These are phyloP conservation scores for Rachicladosporium sp. DNA, from an alignment of 2,329 filamentous ascomycete genomes.

Conservation along the genomic window DNA sequence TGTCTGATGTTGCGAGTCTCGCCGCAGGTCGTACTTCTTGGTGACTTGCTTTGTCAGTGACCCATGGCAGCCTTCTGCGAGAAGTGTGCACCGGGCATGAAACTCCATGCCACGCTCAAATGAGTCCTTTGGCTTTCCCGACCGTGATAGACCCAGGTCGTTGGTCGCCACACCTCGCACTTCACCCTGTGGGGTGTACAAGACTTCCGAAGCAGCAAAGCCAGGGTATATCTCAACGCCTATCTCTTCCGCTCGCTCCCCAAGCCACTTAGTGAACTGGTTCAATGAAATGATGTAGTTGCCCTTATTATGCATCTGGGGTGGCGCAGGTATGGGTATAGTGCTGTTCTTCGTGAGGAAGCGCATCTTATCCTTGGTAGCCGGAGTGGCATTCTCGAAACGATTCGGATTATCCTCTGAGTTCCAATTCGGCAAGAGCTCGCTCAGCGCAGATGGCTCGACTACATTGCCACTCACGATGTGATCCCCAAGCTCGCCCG, in stretches of 20 bases:
- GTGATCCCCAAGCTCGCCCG: constrained; percentile 86
- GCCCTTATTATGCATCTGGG: constrained; percentile 96
- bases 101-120: constrained; percentile 99
- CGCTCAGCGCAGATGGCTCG: constrained; percentile 74
- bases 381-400: constrained; percentile 79
- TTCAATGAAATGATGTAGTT: constrained; percentile 97
- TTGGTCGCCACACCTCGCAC: constrained; percentile 94
- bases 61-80: constrained; percentile 91
- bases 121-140: constrained; percentile 73
- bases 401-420: constrained; percentile 75
- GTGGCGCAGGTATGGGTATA: constrained; percentile 73
- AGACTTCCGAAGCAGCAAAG: constrained; percentile 84
- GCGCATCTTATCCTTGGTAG: constrained; percentile 75
- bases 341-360: constrained; percentile 75
- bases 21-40: constrained; percentile 82
- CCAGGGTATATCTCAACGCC: constrained; percentile 95
- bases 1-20: constrained; percentile 85
- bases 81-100: constrained; percentile 78
- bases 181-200: constrained; percentile 76
- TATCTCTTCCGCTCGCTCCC: constrained; percentile 88
- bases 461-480: constrained; percentile 94
- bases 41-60: constrained; percentile 90
- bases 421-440: constrained; percentile 89
- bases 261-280: constrained; percentile 90
- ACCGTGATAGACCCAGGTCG: constrained; percentile 71